Evolutionary conservation across 345 rosid genomes (phyloP), one percentile per base, ranked within the genome.

Genomic region (Garcia nutans): DNA sequence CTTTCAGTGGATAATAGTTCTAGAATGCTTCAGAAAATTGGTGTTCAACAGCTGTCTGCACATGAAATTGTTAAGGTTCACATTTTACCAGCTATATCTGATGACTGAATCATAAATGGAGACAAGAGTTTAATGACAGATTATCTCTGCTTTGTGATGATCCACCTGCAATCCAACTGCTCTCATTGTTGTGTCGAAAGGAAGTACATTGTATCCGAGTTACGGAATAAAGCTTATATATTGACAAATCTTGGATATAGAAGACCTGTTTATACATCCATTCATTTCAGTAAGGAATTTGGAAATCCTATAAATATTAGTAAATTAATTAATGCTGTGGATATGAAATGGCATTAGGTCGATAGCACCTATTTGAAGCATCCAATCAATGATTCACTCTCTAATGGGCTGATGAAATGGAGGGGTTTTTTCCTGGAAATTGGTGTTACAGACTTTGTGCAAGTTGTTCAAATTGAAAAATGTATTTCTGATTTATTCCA

Each of bases 41-140:
- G 99, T 56, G 88, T 90, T 62, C 97, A 89, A 74, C 87, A 83
- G 81, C 83, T 95, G 71, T 90, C 99, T 78, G 87, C 96, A 20
- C 99, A 95, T 89, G 99, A 93, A 77, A 91, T 95, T 77, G 76
- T 89, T 60, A 93, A 79, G 86, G 78, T 90, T 78, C 94, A 91
- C 68, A 77, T 95, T 84, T 79, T 95, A 86, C 97, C 93, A 61
- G 87, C 90, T 44, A 67, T 91, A 54, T 88, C 83, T 76, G 85
- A 83, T 70, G 85, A 75, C 56, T 74, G 68, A 77, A 78, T 57
- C 49, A 68, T 55, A 37, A 77, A 65, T 69, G 66, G 80, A 37
- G 78, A 77, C 71, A 85, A 83, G 45, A 78, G 72, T 63, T 81
- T 91, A 77, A 82, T 90, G 91, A 81, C 76, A 65, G 99, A 95